Percentiles rank a stretch among this genome's conserved stretches.
Evolutionary conservation across 108 stramenopile genomes (phyloP).

Genomic region (Discostella stelligeroides): DNA sequence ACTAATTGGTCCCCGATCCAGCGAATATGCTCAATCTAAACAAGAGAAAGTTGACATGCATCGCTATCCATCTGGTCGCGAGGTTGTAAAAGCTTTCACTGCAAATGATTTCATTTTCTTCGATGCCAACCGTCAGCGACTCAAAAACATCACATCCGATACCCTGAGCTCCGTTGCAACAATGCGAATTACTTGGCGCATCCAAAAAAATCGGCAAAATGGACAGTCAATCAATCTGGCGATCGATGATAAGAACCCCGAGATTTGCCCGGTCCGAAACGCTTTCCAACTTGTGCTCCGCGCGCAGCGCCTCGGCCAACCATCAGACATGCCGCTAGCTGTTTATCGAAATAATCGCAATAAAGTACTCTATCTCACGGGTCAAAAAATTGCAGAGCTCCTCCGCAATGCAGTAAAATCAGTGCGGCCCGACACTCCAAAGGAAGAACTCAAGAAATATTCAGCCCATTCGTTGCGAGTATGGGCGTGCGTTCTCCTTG

Average conservation of each 20-base stretch:
- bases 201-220: slow-evolving; percentile 22
- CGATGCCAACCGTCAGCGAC: not conserved
- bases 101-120: not conserved
- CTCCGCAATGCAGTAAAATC: not conserved
- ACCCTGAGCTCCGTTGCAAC: too few species aligned
- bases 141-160: not conserved
- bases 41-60: not conserved
- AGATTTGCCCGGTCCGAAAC: not conserved
- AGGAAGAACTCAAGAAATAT: not conserved
- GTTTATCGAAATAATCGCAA: not conserved
- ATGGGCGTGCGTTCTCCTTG: slow-evolving; percentile 16
- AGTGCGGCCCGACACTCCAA: not conserved
- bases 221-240: not conserved
- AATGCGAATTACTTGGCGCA: not conserved
- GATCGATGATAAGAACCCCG: too few species aligned
- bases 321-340: not conserved
- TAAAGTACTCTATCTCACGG: not conserved
- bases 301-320: not conserved
- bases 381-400: not conserved
- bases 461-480: slow-evolving; percentile 20
- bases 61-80: not conserved
- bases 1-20: not conserved
- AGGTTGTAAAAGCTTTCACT: slow-evolving; percentile 13
- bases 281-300: not conserved
- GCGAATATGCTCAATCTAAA: not conserved